Percentiles rank a stretch among this genome's conserved stretches.
Evolutionary conservation across 2,329 filamentous ascomycete species (phyloP).

Genomic region (Fusarium nematophilum): DNA sequence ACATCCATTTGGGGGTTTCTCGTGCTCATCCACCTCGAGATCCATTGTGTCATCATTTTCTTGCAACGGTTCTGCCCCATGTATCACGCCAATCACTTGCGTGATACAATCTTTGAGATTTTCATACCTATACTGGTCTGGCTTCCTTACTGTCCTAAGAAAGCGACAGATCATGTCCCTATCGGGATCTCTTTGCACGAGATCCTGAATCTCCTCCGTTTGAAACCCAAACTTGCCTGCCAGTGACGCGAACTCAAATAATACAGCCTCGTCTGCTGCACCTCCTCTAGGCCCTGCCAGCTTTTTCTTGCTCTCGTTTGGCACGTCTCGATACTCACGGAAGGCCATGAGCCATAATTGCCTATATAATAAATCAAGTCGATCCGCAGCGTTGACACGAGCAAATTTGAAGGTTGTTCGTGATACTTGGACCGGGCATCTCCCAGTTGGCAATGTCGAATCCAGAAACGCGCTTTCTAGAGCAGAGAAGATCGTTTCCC

Average conservation of each 20-base stretch:
- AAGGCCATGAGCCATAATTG: slow-evolving; percentile 22
- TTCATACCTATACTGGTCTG: slow-evolving; percentile 2
- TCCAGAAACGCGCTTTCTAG: background rate
- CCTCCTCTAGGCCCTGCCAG: background rate
- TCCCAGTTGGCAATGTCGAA: background rate
- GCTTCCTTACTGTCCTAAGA: slow-evolving; percentile 10
- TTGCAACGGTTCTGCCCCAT: background rate
- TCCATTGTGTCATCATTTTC: background rate
- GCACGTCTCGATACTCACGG: slow-evolving; percentile 16
- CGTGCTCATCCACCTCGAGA: background rate
- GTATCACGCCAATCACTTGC: background rate
- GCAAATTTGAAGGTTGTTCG: background rate
- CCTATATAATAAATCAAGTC: slow-evolving; percentile 18
- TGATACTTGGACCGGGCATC: slow-evolving; percentile 17
- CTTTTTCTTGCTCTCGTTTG: slow-evolving; percentile 1
- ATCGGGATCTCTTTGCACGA: slow-evolving; percentile 11
- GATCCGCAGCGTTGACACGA: slow-evolving; percentile 1
- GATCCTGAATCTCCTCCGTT: slow-evolving; percentile 16
- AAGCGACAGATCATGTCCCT: slow-evolving; percentile 5
- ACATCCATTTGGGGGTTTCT: background rate
- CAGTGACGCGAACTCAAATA: slow-evolving; percentile 17
- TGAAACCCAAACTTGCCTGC: slow-evolving; percentile 15
- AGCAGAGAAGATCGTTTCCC: background rate
- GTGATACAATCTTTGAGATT: background rate
- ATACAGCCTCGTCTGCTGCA: slow-evolving; percentile 12